Evolutionary conservation across 2,329 filamentous ascomycete species (phyloP).

Genomic region (Lasiodiplodia hormozganensis): DNA sequence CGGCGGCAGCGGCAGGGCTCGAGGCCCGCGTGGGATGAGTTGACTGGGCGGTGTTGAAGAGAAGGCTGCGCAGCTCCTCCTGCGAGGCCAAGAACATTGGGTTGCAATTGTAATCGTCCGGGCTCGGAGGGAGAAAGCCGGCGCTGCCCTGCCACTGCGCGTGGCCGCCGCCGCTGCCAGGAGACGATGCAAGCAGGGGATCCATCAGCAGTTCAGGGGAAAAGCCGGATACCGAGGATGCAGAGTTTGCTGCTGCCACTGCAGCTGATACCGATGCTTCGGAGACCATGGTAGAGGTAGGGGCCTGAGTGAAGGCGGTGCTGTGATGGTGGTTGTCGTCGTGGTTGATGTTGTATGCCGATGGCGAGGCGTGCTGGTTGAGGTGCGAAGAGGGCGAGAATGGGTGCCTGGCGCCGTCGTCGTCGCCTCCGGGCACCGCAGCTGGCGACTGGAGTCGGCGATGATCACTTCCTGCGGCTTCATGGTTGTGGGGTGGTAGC

Average conservation of each 20-base stretch:
- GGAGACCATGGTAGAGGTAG: not conserved
- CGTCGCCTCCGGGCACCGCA: not conserved
- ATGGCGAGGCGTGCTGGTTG: not conserved
- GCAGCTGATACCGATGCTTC: not conserved
- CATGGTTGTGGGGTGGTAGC: not conserved
- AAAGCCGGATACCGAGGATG: not conserved
- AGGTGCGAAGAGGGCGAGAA: not conserved
- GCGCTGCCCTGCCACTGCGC: not conserved
- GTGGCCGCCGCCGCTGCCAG: not conserved
- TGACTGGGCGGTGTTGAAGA: conserved; percentile 41
- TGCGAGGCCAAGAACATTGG: conserved; percentile 41
- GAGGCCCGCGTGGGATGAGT: conserved; percentile 37
- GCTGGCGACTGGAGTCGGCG: not conserved
- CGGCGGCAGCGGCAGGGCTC: conserved; percentile 32
- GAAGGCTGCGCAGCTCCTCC: conserved; percentile 38
- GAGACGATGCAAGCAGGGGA: not conserved
- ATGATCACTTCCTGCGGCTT: not conserved
- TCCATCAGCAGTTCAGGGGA: conserved; percentile 18
- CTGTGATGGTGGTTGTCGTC: not conserved
- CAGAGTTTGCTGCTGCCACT: not conserved
- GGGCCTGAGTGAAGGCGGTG: not conserved
- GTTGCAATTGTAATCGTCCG: conserved; percentile 39
- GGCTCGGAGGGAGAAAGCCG: conserved; percentile 5
- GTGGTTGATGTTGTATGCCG: not conserved
- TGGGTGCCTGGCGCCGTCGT: not conserved